phyloP scores from a whole-genome alignment of 2,329 filamentous ascomycete genomes.

The Talaromyces sp. region DNA sequence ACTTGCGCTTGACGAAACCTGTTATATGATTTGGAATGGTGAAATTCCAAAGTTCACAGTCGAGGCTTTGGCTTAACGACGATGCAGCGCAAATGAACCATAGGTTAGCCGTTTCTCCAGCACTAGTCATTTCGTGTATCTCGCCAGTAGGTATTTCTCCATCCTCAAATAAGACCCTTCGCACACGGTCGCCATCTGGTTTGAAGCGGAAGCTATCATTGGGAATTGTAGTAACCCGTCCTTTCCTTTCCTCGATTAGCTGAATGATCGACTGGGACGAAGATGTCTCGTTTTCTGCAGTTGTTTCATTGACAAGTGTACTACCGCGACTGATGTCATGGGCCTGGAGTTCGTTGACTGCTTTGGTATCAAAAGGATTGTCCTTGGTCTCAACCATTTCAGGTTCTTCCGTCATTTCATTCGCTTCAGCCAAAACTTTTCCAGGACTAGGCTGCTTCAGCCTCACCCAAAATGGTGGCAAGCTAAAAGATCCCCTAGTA shows the following conservation, averaged over 20 bases:
- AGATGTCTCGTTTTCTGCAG: neutral
- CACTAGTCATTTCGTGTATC: conserved; percentile 11
- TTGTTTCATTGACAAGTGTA: conserved; percentile 8
- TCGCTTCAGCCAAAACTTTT: neutral
- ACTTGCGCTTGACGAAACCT: conserved; percentile 21
- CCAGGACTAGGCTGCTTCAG: conserved; percentile 20
- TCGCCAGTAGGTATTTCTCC: conserved; percentile 21
- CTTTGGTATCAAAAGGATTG: neutral
- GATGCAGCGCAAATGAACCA: conserved; percentile 27
- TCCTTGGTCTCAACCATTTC: neutral
- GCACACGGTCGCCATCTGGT: conserved; percentile 21
- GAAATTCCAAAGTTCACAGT: conserved; percentile 22
- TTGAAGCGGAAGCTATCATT: conserved; percentile 26
- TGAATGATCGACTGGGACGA: neutral
- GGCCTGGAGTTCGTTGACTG: neutral
- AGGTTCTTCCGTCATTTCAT: neutral
- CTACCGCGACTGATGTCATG: neutral
- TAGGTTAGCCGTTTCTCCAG: conserved; percentile 17
- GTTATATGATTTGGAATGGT: conserved; percentile 20
- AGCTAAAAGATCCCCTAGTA: conserved; percentile 46
- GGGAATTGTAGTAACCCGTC: neutral
- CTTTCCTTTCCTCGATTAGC: neutral
- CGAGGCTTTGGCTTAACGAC: conserved; percentile 18
- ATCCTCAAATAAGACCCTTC: conserved; percentile 23
- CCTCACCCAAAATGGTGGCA: conserved; percentile 56